Conservation (phyloP, 495 filamentous ascomycete genomes). For the Penicillium taxi region DNA sequence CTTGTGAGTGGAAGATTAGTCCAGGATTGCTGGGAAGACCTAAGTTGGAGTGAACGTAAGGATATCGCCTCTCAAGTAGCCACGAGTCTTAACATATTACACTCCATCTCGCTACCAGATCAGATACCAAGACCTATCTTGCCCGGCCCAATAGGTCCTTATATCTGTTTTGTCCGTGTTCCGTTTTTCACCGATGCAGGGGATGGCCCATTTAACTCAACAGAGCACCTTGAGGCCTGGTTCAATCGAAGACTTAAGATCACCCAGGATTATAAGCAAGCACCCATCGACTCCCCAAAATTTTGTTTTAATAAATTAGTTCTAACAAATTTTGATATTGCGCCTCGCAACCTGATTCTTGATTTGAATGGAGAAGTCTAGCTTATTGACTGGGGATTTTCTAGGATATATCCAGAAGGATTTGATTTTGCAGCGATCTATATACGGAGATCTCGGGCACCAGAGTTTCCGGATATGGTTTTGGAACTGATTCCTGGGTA, state of each 20-base stretch:
- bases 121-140: too few species aligned
- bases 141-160: conserved; percentile 22
- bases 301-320: conserved; percentile 20
- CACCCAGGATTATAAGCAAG: conserved; percentile 11
- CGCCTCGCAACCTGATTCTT: conserved; percentile 24
- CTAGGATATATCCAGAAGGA: conserved; percentile 25
- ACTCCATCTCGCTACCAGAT: background rate
- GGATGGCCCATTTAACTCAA: conserved; percentile 22
- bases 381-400: conserved; percentile 23
- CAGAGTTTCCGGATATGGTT: too few species aligned
- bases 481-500: too few species aligned
- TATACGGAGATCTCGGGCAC: too few species aligned
- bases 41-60: background rate
- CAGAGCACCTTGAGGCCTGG: conserved; percentile 22
- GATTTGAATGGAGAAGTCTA: conserved; percentile 15
- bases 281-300: conserved; percentile 14
- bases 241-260: conserved; percentile 26
- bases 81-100: background rate
- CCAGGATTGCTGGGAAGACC: background rate
- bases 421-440: too few species aligned
- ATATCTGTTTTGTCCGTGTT: conserved; percentile 16
- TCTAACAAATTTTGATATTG: conserved; percentile 20
- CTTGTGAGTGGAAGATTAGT: background rate
- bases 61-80: background rate
- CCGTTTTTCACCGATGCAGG: conserved; percentile 23